A percentile compares a stretch with the other conserved stretches of the same genome.
phyloP scores from a whole-genome alignment of 164 flowering plant genomes.

The Vitis cinerea region DNA sequence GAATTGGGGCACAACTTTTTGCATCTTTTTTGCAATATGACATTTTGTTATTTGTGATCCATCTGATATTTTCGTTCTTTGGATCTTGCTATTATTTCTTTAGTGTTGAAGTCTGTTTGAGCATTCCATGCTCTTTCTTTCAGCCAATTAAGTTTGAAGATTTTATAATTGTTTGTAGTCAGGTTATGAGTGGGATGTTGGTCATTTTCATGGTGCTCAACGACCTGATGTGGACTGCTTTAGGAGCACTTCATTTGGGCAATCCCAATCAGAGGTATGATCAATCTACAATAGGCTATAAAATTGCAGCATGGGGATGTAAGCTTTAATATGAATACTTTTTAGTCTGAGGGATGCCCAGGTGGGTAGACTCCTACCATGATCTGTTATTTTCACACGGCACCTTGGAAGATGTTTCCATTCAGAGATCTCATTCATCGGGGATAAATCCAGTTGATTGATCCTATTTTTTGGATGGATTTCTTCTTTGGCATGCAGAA shows the following conservation, averaged over 20 bases:
- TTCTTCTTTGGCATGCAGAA: no score
- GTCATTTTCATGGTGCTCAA: slow-evolving; percentile 80
- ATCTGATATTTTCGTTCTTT: not conserved
- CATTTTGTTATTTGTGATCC: not conserved
- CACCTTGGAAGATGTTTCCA: no score
- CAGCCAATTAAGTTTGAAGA: slow-evolving; percentile 7
- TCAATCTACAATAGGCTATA: not conserved
- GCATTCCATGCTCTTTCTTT: not conserved
- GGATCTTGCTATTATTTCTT: not conserved
- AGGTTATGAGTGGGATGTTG: slow-evolving; percentile 99
- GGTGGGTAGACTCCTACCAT: no score
- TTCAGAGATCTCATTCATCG: no score
- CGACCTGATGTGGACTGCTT: slow-evolving; percentile 91
- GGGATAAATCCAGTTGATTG: no score
- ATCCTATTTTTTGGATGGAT: no score
- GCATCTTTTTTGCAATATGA: not conserved
- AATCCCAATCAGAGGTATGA: slow-evolving; percentile 57
- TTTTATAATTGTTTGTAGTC: slow-evolving; percentile 13
- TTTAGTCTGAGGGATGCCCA: no score
- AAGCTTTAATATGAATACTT: no score
- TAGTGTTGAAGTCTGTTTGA: not conserved
- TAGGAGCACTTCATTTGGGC: slow-evolving; percentile 88
- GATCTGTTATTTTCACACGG: no score
- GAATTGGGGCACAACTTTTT: not conserved
- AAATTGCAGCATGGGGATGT: not conserved